Evolutionary conservation across 1,139 yeast genomes (phyloP).

Genomic region (Blastobotrys capitulatus): DNA sequence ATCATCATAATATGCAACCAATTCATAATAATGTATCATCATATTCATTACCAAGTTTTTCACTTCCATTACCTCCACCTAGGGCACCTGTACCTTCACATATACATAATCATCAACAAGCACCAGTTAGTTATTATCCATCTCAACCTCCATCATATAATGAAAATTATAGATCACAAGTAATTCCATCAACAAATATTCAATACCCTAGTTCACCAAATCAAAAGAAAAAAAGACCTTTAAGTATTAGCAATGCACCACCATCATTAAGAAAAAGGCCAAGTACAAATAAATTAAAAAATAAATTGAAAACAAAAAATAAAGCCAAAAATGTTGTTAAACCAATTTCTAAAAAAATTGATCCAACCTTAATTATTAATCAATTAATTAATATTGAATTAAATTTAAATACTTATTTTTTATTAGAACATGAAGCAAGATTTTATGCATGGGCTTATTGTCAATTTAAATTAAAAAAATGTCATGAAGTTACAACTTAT

Average conservation of each 20-base stretch:
- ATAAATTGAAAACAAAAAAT: no score
- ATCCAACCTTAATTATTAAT: neutral
- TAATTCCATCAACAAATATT: neutral
- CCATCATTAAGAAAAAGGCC: neutral
- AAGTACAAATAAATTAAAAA: neutral
- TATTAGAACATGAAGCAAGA: slow-evolving; percentile 9
- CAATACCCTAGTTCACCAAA: neutral
- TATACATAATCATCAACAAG: neutral
- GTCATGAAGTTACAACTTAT: slow-evolving; percentile 8
- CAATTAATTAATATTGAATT: neutral
- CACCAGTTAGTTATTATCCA: no score
- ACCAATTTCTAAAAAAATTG: neutral
- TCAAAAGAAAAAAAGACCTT: neutral
- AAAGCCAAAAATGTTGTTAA: no score
- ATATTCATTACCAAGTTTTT: neutral
- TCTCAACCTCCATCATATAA: neutral
- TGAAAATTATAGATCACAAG: neutral
- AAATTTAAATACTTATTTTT: neutral
- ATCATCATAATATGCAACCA: neutral
- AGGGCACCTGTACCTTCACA: no score
- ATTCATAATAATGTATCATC: neutral
- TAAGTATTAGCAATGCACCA: neutral
- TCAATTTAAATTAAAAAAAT: slow-evolving; percentile 4
- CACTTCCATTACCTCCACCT: neutral
- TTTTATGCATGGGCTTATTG: slow-evolving; percentile 9